phyloP scores from a whole-genome alignment of 805 yeast genomes.

The Torulaspora microellipsoides region DNA sequence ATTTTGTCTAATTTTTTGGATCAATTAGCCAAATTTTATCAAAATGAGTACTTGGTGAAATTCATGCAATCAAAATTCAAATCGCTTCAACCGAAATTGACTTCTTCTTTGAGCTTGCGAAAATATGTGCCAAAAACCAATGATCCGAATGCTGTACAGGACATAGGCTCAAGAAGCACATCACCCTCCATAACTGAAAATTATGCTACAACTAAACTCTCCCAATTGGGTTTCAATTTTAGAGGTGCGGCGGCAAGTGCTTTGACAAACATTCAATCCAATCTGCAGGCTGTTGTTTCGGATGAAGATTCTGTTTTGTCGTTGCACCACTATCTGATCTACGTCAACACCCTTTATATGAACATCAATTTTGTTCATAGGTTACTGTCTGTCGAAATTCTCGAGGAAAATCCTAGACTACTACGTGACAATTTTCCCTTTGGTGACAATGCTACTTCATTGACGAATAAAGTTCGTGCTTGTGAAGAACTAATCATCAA shows the following conservation, averaged over 20 bases:
- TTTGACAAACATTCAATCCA: constrained; percentile 37
- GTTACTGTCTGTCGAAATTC: constrained; percentile 38
- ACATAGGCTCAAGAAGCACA: constrained; percentile 9
- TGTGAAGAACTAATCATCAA: constrained; percentile 24
- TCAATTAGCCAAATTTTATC: constrained; percentile 26
- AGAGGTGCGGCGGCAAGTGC: constrained; percentile 40
- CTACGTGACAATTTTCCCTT: constrained; percentile 38
- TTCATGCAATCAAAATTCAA: constrained; percentile 29
- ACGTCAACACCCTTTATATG: constrained; percentile 67
- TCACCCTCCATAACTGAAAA: constrained; percentile 14
- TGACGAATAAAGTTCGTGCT: constrained; percentile 26
- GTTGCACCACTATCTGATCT: constrained; percentile 56
- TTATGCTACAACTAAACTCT: constrained; percentile 17
- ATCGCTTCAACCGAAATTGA: constrained; percentile 25
- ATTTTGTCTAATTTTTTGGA: constrained; percentile 29
- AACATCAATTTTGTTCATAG: constrained; percentile 55
- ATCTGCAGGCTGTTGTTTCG: constrained; percentile 31
- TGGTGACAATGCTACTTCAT: constrained; percentile 31
- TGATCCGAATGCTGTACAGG: background rate
- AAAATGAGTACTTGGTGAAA: constrained; percentile 30
- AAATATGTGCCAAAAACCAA: constrained; percentile 21
- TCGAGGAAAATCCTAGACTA: constrained; percentile 31
- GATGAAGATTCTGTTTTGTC: constrained; percentile 35
- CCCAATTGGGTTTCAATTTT: constrained; percentile 30
- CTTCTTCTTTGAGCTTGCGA: constrained; percentile 18